Conservation (phyloP, 495 filamentous ascomycete species). For the Bryoglossum gracile region DNA sequence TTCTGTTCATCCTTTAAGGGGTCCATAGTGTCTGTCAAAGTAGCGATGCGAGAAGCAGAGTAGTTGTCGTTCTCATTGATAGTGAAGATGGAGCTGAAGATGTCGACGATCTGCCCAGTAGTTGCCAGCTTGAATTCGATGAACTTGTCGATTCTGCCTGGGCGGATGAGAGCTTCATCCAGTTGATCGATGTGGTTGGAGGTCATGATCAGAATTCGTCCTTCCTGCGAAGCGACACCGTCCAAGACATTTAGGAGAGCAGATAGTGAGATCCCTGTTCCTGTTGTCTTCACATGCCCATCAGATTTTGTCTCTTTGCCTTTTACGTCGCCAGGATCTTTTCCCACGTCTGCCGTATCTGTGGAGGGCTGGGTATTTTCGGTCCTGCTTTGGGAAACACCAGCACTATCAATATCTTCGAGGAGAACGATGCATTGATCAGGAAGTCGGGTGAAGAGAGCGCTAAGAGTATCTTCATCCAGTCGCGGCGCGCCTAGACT, state of each 20-base stretch:
- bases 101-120: constrained; percentile 32
- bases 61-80: neutral
- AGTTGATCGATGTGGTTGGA: constrained; percentile 62
- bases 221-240: constrained; percentile 61
- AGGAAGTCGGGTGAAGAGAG: constrained; percentile 45
- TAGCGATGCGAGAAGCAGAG: too few species aligned
- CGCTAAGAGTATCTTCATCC: constrained; percentile 36
- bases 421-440: constrained; percentile 56
- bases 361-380: too few species aligned
- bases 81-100: constrained; percentile 42
- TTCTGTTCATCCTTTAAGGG: constrained; percentile 21
- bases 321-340: too few species aligned
- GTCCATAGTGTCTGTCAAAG: constrained; percentile 10
- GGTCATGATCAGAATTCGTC: constrained; percentile 67
- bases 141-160: constrained; percentile 60
- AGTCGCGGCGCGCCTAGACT: constrained; percentile 38
- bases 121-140: constrained; percentile 48
- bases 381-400: constrained; percentile 14
- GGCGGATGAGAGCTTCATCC: constrained; percentile 58
- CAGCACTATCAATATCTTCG: constrained; percentile 59
- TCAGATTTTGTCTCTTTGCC: neutral
- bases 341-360: too few species aligned
- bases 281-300: neutral
- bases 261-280: constrained; percentile 45
- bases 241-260: constrained; percentile 65